phyloP scores from a whole-genome alignment of 2,329 filamentous ascomycete genomes.

The Venturia carpophila region DNA sequence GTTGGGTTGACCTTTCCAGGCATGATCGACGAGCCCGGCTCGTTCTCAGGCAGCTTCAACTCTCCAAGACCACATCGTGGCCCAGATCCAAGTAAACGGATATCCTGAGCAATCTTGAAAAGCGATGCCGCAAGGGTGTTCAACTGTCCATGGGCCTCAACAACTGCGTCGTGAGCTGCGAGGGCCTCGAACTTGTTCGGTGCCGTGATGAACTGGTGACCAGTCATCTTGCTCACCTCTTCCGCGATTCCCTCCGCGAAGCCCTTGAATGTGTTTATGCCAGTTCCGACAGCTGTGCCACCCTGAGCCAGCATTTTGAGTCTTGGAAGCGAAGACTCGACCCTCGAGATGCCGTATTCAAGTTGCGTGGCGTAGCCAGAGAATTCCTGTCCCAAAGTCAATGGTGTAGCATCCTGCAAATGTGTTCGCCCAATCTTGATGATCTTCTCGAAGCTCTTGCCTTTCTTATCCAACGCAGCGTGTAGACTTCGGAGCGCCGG shows the following conservation, averaged over 20 bases:
- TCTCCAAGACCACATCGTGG: slow-evolving; percentile 94
- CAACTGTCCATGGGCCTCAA: slow-evolving; percentile 86
- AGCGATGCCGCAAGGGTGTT: slow-evolving; percentile 89
- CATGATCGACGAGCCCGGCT: slow-evolving; percentile 97
- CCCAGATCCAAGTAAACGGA: slow-evolving; percentile 92
- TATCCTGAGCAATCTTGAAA: slow-evolving; percentile 97
- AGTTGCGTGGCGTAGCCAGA: slow-evolving; percentile 95
- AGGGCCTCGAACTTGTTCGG: slow-evolving; percentile 99
- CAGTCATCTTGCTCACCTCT: slow-evolving; percentile 87
- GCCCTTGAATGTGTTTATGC: slow-evolving; percentile 93
- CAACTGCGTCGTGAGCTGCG: slow-evolving; percentile 89
- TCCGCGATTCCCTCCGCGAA: slow-evolving; percentile 90
- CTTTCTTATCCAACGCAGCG: slow-evolving; percentile 78
- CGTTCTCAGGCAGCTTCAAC: slow-evolving; percentile 90
- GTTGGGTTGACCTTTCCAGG: slow-evolving; percentile 99
- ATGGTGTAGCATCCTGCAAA: slow-evolving; percentile 90
- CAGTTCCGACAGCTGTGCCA: slow-evolving; percentile 92
- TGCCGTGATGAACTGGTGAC: slow-evolving; percentile 86
- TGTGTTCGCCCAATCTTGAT: slow-evolving; percentile 99
- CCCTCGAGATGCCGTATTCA: slow-evolving; percentile 79
- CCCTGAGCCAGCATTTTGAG: slow-evolving; percentile 85
- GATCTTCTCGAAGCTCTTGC: slow-evolving; percentile 81
- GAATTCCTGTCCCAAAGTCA: slow-evolving; percentile 95
- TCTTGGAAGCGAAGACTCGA: slow-evolving; percentile 74
- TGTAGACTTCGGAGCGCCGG: slow-evolving; percentile 77